Evolutionary conservation across 2,329 filamentous ascomycete species (phyloP), one percentile per base, ranked within the genome.

Genomic region (Stromatinia cepivora): DNA sequence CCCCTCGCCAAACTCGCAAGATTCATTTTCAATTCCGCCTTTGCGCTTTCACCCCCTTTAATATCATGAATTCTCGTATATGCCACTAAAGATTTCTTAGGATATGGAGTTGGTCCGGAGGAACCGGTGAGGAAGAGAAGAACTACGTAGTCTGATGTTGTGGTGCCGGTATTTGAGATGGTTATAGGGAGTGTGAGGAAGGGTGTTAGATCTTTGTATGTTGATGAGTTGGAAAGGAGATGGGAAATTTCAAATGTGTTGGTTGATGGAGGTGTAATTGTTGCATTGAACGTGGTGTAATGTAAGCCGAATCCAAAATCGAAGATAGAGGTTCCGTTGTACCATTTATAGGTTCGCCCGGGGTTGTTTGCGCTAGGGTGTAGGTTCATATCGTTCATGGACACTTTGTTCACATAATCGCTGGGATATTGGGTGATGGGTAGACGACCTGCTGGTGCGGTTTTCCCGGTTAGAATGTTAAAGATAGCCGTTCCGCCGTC

Each of bases 341-440:
- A 88, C 86, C 85, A 89, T 73, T 82, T 83, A 72, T 89, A 88
- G 0, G 87, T 89, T 5, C 86, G 79, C 22, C 72, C 72, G 0
- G 86, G 85, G 50, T 80, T 83, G 2, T 76, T 76, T 2, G 75
- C 72, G 66, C 80, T 80, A 2, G 85, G 83, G 1, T 84, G 82
- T 42, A 89, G 78, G 3, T 80, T 79, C 86, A 88, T 88, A 72
- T 88, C 81, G 1, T 84, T 86, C 80, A 86, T 85, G 0, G 82
- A 81, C 1, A 87, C 81, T 52, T 84, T 77, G 20, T 81, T 75
- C 1, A 83, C 80, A 72, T 87, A 89, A n/a, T 78, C 76, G 0
- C 82, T 79, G 4, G 86, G 85, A 71, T 88, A 88, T 74, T 86
- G 82, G 1, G 86, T 88, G 2, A 84, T 77, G 0, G 86, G 84